Base-by-base conservation (phyloP, 805 yeast genomes). In the Ogataea chonburiensis region DNA sequence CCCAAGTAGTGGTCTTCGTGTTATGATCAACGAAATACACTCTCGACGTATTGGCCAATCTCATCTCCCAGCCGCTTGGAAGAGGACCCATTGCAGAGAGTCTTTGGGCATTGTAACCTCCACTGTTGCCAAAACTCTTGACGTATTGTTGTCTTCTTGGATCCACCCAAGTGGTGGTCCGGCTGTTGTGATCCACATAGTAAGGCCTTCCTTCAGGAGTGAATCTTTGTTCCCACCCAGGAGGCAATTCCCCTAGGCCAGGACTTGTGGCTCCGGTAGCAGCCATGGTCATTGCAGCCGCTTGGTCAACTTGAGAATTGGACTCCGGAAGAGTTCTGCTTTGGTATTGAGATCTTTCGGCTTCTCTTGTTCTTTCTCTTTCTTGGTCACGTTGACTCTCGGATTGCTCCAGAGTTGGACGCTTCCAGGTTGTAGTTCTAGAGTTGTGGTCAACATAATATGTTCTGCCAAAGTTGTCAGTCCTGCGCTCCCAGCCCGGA, bases 61-160 rank as follows among this genome's bases (percentile, higher is more conserved):
- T 84, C 99, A 93, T 93, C 70, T 93, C 99, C 99, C 99, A 93
- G 37, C 99, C 99, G 37, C 91, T 79, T 31, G 99, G 99, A 57
- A 93, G 71, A 36, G 98, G 98, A 12, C 98, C 98, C 63, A 93
- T 73, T 58, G 94, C 98, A 28, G 95, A 84, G 9, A 93, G 96
- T 19, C 98, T 96, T 68, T 93, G 98, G 54, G 93, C 98, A 67
- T 89, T 96, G 50, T 91, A 87, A 14, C 96, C 87, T 4, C 96
- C 83, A 54, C 79, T 64, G 75, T 89, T 73, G 17, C 96, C 98
- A 61, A 85, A 88, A 44, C 95, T 87, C 61, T 97, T 83, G 53
- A 93, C 93, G 63, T 87, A 93, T 68, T 93, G 99, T 66, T 93
- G 98, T 64, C 98, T 80, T 66, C 99, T 79, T 48, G 99, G 99